Base-by-base conservation (phyloP, 2,329 filamentous ascomycete genomes). In the Annulohypoxylon truncatum region DNA sequence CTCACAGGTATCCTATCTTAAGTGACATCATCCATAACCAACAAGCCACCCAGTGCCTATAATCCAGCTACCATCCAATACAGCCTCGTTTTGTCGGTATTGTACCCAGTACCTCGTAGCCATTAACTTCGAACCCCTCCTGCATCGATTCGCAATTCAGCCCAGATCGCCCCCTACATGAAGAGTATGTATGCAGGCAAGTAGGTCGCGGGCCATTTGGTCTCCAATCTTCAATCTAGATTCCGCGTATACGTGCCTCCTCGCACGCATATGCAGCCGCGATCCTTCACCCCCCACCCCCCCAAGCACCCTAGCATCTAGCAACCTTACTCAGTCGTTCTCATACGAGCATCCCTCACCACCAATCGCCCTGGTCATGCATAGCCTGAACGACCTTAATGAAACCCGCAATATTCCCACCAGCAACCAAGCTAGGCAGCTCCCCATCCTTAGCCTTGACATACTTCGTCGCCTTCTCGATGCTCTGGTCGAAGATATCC, bases 331-430 rank as follows among this genome's bases (percentile, higher is more conserved):
- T n/a, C n/a, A n/a, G n/a, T n/a, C n/a, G n/a, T n/a, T n/a, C n/a
- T n/a, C n/a, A n/a, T n/a, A n/a, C n/a, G n/a, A n/a, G n/a, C n/a
- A n/a, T n/a, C n/a, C n/a, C n/a, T 71, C 59, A 72, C 87, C 87
- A 98, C 95, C 94, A 98, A 82, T 98, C 95, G 76, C 96, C 96
- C 83, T 97, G 95, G 81, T 97, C 93, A 79, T 91, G 88, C 95
- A 98, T 98, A 76, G 96, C 95, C 75, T 89, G 87, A 55, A 91
- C 94, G 59, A 98, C 95, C 90, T 98, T 99, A 82, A 92, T 91
- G 85, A 97, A 98, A 64, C 96, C 96, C 66, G 96, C 96, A 83
- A 99, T 97, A 84, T 98, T 98, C 85, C 90, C 92, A 74, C 96
- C 96, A 64, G 93, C 94, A 40, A 98, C 94, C 77, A 98, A 85